These are phyloP conservation scores for Exophiala phaeomuriformis DNA, from an alignment of 2,329 filamentous ascomycete genomes.

Conservation along the genomic window DNA sequence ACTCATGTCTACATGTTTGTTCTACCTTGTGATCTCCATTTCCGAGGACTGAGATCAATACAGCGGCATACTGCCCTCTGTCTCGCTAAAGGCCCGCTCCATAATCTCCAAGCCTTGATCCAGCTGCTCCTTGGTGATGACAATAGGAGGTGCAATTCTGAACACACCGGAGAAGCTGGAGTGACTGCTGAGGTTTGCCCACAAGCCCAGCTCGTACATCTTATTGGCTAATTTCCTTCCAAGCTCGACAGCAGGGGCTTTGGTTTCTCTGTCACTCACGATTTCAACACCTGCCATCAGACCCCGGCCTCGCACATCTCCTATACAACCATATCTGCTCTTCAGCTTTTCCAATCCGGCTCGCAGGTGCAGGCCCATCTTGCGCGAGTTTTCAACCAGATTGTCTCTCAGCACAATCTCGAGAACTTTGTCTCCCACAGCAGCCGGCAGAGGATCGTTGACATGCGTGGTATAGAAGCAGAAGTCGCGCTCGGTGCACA, in stretches of 20 bases:
- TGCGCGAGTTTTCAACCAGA: slow-evolving; percentile 42
- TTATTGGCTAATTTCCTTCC: slow-evolving; percentile 43
- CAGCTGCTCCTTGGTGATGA: slow-evolving; percentile 46
- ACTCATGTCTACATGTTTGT: no score
- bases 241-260: slow-evolving; percentile 43
- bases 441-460: slow-evolving; percentile 55
- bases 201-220: slow-evolving; percentile 49
- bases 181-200: slow-evolving; percentile 50
- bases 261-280: slow-evolving; percentile 45
- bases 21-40: no score
- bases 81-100: slow-evolving; percentile 46
- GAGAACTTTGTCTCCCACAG: slow-evolving; percentile 55
- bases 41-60: no score
- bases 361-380: slow-evolving; percentile 43
- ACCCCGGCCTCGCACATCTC: slow-evolving; percentile 54
- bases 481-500: slow-evolving; percentile 45
- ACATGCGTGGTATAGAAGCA: slow-evolving; percentile 56
- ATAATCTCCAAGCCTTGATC: slow-evolving; percentile 49
- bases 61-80: slow-evolving; percentile 22
- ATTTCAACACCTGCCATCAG: slow-evolving; percentile 55
- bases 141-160: slow-evolving; percentile 55
- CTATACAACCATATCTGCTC: slow-evolving; percentile 53
- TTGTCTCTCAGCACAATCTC: slow-evolving; percentile 54
- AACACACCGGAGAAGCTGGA: slow-evolving; percentile 52
- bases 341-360: slow-evolving; percentile 43